Evolutionary conservation across 164 flowering plant genomes (phyloP).

Genomic region (Pachysandra terminalis): DNA sequence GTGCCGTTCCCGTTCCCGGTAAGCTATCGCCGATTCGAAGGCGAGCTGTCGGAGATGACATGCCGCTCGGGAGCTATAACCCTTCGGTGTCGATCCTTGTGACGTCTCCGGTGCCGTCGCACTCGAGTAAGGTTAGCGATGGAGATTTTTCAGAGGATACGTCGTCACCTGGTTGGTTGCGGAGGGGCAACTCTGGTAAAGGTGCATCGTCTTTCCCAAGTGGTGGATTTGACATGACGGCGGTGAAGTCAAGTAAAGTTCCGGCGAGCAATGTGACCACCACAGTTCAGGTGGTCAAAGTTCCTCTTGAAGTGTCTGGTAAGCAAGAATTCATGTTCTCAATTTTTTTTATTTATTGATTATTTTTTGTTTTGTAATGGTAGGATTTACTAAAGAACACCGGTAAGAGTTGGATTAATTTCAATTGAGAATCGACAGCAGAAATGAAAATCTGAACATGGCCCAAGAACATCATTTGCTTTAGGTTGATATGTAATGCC

Average conservation of each 20-base stretch:
- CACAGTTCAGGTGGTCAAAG: conserved; percentile 28
- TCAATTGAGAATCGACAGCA: neutral
- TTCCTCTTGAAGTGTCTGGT: conserved; percentile 30
- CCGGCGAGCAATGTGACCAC: conserved; percentile 25
- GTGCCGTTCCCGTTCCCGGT: conserved; percentile 31
- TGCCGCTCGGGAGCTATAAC: conserved; percentile 59
- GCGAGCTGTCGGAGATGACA: conserved; percentile 19
- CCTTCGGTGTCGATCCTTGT: conserved; percentile 47
- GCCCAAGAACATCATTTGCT: neutral
- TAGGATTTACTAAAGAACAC: neutral
- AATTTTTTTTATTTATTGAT: neutral
- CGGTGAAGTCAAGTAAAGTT: conserved; percentile 20
- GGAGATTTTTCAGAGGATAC: conserved; percentile 46
- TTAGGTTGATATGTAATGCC: neutral
- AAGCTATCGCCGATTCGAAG: conserved; percentile 33
- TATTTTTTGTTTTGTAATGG: neutral
- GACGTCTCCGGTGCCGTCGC: conserved; percentile 31
- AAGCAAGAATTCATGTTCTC: neutral
- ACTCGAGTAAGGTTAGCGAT: conserved; percentile 29
- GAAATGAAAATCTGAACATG: neutral
- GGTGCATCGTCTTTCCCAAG: conserved; percentile 44
- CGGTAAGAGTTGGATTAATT: neutral
- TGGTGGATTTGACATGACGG: conserved; percentile 45
- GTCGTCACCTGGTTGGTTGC: conserved; percentile 25
- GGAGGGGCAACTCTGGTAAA: conserved; percentile 33